Evolutionary conservation across 306 rosid genomes (phyloP).

Genomic region (Prunus mira): DNA sequence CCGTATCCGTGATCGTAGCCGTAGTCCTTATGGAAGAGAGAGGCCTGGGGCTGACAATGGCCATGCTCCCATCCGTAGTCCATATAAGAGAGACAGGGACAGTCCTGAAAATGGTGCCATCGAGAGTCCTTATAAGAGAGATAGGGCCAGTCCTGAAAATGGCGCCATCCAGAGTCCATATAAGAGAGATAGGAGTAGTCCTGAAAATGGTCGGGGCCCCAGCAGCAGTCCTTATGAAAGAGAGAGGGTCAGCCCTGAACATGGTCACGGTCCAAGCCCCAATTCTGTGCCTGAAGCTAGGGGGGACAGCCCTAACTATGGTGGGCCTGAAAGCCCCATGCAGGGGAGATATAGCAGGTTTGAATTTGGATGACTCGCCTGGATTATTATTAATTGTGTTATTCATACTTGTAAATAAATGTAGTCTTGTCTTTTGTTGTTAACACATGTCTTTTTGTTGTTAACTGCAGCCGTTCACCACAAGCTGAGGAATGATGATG

Average conservation of each 20-base stretch:
- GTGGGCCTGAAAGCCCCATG: slow-evolving; percentile 83
- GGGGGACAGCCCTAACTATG: slow-evolving; percentile 73
- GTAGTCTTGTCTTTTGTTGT: background rate
- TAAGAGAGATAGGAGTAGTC: slow-evolving; percentile 46
- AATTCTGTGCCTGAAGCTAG: slow-evolving; percentile 49
- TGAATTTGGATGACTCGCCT: background rate
- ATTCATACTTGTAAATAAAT: background rate
- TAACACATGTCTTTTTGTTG: background rate
- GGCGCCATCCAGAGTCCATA: slow-evolving; percentile 50
- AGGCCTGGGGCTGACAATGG: slow-evolving; percentile 38
- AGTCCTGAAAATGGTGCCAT: slow-evolving; percentile 50
- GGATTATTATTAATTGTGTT: background rate
- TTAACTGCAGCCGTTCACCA: slow-evolving; percentile 64
- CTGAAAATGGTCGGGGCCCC: slow-evolving; percentile 53
- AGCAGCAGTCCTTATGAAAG: slow-evolving; percentile 46
- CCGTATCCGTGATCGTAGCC: slow-evolving; percentile 35
- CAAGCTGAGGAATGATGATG: slow-evolving; percentile 69
- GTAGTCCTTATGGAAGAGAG: slow-evolving; percentile 45
- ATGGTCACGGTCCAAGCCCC: slow-evolving; percentile 56
- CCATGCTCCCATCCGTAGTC: slow-evolving; percentile 46
- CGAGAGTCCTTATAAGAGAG: slow-evolving; percentile 42
- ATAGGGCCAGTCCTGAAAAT: slow-evolving; percentile 61
- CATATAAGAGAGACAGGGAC: slow-evolving; percentile 30
- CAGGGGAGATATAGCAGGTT: slow-evolving; percentile 75
- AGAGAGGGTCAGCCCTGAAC: slow-evolving; percentile 47